Percentiles rank a stretch among this genome's conserved stretches.
Evolutionary conservation across 139 green algal genomes (phyloP).

Genomic region (Chlamydomonas sp.): DNA sequence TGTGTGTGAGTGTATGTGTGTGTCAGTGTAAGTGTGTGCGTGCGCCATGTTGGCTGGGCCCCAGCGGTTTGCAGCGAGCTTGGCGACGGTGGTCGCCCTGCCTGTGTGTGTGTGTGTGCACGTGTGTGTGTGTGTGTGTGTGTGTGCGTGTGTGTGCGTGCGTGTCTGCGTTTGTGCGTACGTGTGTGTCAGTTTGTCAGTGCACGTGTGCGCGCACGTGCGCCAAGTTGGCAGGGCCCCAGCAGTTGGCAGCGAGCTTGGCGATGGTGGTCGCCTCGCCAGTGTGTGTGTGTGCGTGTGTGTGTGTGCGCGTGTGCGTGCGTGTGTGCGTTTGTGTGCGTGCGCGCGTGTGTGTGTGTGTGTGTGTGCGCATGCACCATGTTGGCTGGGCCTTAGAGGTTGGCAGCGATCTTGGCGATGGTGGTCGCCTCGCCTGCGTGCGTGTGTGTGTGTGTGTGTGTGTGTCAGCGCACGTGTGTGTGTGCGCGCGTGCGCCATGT

Average conservation of each 20-base stretch:
- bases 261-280: conserved; percentile 12
- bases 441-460: not conserved
- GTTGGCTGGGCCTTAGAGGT: conserved; percentile 43
- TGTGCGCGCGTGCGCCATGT: not conserved
- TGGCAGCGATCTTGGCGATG: conserved; percentile 44
- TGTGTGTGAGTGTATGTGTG: too few species aligned
- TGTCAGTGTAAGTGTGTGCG: too few species aligned
- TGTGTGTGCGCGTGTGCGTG: not conserved
- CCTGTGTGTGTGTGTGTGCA: not conserved
- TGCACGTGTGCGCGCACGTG: not conserved
- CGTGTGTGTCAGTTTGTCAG: too few species aligned
- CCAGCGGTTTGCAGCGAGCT: conserved; percentile 67
- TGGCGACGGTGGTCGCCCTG: conserved; percentile 15
- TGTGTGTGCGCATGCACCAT: not conserved
- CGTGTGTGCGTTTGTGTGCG: too few species aligned
- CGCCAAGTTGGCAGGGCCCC: not conserved
- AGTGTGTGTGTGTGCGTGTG: not conserved
- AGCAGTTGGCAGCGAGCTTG: conserved; percentile 53
- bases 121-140: not conserved
- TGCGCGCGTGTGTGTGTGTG: too few species aligned
- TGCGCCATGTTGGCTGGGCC: too few species aligned
- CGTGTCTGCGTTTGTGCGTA: too few species aligned
- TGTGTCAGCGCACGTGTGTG: not conserved
- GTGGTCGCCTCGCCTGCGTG: not conserved
- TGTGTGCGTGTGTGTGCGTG: too few species aligned